Conservation (phyloP, 2,329 filamentous ascomycete genomes). For the Claviceps arundinis region DNA sequence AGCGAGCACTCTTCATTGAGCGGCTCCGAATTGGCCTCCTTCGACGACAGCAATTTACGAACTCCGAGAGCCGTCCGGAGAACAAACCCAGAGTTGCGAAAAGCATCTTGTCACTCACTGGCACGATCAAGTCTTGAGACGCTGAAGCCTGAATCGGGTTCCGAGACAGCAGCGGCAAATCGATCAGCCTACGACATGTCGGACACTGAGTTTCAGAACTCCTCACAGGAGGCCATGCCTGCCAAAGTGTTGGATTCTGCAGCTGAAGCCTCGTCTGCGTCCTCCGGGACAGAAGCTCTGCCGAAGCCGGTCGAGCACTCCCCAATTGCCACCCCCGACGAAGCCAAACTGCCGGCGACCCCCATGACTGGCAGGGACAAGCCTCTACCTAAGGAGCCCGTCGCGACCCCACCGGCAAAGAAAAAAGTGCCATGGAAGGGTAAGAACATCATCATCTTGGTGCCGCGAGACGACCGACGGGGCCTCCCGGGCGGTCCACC, state of each 20-base stretch:
- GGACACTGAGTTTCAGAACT: conserved; percentile 11
- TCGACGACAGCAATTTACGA: conserved; percentile 32
- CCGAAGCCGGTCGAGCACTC: not conserved
- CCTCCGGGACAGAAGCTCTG: not conserved
- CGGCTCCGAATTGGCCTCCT: conserved; percentile 45
- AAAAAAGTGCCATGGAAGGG: conserved; percentile 66
- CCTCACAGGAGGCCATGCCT: conserved; percentile 1
- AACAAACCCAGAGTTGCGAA: conserved; percentile 10
- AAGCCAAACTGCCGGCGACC: conserved; percentile 19
- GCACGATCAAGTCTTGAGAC: conserved; percentile 44
- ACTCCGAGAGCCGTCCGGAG: conserved; percentile 31
- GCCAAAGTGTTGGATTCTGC: conserved; percentile 9
- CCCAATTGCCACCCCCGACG: conserved; percentile 12
- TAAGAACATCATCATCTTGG: conserved; percentile 57
- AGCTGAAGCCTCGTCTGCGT: not conserved
- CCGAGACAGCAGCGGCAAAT: not conserved
- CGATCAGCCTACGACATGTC: conserved; percentile 19
- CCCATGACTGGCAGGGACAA: conserved; percentile 23
- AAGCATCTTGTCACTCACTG: conserved; percentile 26
- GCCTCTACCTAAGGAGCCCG: conserved; percentile 24
- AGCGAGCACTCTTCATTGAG: conserved; percentile 67
- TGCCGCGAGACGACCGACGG: conserved; percentile 55
- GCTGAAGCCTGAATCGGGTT: conserved; percentile 25
- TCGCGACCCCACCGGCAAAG: conserved; percentile 43
- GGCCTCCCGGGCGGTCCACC: conserved; percentile 42